Base-by-base conservation (phyloP, 129 eudicot species). In the Centella asiatica region DNA sequence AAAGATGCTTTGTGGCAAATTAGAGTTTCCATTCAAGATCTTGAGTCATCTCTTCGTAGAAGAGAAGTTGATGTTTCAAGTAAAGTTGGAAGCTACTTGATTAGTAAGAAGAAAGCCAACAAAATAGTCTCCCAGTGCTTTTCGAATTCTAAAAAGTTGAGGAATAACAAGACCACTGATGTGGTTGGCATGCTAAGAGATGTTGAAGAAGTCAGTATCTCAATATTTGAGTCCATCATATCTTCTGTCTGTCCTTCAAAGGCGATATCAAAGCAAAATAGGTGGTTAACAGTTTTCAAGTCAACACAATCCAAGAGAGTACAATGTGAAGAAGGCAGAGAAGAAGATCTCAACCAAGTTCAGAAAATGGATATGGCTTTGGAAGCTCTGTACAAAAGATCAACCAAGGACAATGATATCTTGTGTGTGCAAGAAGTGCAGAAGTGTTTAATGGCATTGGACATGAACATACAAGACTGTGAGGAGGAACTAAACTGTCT, bases 171-270 rank as follows among this genome's bases (percentile, higher is more conserved):
- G 47, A 26, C 23, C 3, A 5, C 9, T 1, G 42, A 23, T 37
- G 14, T 55, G 20, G 28, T 69, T 0, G 19, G 9, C 18, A 17
- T 68, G 33, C 5, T 75, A 1, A 62, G 45, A 37, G 74, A 75
- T n/a, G 59, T 56, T 24, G 34, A 75, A 49, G 46, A 28, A 9
- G 27, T 55, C 8, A 61, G 70, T 20, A 3, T 63, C 6, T 11
- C n/a, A 27, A 42, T 48, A 1, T 34, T 75, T 8, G 40, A 55
- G 60, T 44, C 71, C 3, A 14, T 45, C 4, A 11, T 74, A 2
- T 46, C 60, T 15, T 60, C 12, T 29, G 19, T 62, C 19, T 40
- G 44, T 26, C 20, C 20, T 19, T 0, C 64, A 62, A 32, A 60
- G 64, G 50, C 33, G 15, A 23, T 13, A 31, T 36, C 54, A 8